Base-by-base conservation (phyloP, 139 green algal species). In the Coelastrella sp. region DNA sequence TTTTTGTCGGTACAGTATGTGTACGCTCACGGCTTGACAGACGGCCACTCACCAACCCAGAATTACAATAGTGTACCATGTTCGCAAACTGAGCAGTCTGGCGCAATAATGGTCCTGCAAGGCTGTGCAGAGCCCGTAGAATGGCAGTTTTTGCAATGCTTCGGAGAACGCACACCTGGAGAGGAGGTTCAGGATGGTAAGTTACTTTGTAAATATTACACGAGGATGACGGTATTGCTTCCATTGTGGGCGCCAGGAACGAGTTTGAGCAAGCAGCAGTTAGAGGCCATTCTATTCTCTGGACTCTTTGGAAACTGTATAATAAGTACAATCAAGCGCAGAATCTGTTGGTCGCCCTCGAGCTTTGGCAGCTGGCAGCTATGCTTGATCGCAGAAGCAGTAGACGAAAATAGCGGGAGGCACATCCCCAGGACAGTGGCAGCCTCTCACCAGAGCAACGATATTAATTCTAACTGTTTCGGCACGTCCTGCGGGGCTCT, bases 141-240 rank as follows among this genome's bases (percentile, higher is more conserved):
- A 48, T 86, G 80, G 80, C 66, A 80, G 50, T 99, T 99, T 73
- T 88, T 96, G 17, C 97, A 99, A 57, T 98, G 98, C 74, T 99
- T 99, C 89, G 97, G 97, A 4, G 97, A 99, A 57, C 87, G 97
- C 0, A 94, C 93, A 21, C 94, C 96, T 38, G 96, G 94, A 2
- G 97, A 99, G 83, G 96, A 99, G 69, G 94, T 99, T 2, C 97
- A 98, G 73, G 96, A 99, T 73, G 97, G 96, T 98, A 77, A 67
- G 91, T 6, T n/a, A 9, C 27, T 64, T 32, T 32, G 30, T 2
- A 1, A n/a, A 2, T 32, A n/a, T n/a, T n/a, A n/a, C n/a, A n/a
- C n/a, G n/a, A n/a, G n/a, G n/a, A n/a, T n/a, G n/a, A n/a, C n/a
- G n/a, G n/a, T n/a, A n/a, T n/a, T n/a, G n/a, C n/a, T n/a, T n/a